Conservation (phyloP, 768 basidiomycete species). For the Lepiota brunneoincarnata region DNA sequence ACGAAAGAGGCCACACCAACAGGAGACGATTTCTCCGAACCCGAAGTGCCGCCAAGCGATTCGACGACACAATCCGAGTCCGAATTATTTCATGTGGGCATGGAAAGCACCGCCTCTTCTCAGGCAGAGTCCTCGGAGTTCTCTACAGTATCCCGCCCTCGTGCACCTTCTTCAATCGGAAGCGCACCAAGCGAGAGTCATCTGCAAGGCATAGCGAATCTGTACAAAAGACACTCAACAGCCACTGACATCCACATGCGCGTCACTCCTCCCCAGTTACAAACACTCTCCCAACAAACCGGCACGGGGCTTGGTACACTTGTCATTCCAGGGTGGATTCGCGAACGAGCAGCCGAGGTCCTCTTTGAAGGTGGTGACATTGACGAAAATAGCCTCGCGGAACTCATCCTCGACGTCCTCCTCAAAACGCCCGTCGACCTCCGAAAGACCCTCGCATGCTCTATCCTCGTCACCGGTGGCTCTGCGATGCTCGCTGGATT, state of each 20-base stretch:
- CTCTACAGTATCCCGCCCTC: conserved; percentile 51
- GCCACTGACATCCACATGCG: conserved; percentile 72
- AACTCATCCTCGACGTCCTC: conserved; percentile 74
- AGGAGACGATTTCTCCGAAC: conserved; percentile 34
- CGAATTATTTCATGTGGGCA: conserved; percentile 33
- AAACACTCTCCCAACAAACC: conserved; percentile 36
- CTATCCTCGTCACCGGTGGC: conserved; percentile 85
- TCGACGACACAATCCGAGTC: not conserved
- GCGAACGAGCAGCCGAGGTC: conserved; percentile 88
- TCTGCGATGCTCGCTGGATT: conserved; percentile 92
- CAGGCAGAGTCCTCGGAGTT: conserved; percentile 57
- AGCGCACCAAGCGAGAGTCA: conserved; percentile 43
- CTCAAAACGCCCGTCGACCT: conserved; percentile 90
- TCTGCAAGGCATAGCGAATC: conserved; percentile 61
- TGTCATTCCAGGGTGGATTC: conserved; percentile 91
- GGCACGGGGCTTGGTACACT: conserved; percentile 78
- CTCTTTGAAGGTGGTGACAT: conserved; percentile 89
- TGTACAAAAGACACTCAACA: conserved; percentile 76
- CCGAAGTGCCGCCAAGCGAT: conserved; percentile 36
- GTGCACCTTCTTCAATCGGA: conserved; percentile 25
- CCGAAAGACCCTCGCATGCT: conserved; percentile 77
- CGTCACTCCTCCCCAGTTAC: conserved; percentile 63
- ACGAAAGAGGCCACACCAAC: conserved; percentile 24
- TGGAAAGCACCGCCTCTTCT: conserved; percentile 54
- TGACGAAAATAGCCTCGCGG: conserved; percentile 82